Evolutionary conservation across 75 land plant genomes (phyloP), one percentile per base, ranked within the genome.

Genomic region (Gnetum montanum): DNA sequence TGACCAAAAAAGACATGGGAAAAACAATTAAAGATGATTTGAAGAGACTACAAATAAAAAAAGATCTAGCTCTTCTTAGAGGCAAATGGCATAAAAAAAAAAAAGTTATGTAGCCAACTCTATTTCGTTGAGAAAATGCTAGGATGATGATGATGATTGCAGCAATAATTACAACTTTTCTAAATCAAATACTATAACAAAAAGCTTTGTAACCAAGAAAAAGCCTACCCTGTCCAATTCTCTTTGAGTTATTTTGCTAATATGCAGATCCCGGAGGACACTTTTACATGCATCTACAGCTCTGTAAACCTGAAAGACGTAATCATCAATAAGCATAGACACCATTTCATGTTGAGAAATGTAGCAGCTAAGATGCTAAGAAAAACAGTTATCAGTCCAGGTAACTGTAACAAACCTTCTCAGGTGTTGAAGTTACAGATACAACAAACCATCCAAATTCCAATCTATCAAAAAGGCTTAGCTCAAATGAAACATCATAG

Each of bases 261-360:
- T 70, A 29, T 80, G 81, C 13, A 95, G 60, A 35, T 86, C 83
- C 69, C 93, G 68, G 10, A 95, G 82, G 34, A 95, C 99, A 63
- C 70, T 79, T 62, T 91, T 72, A 66, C 97, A 95, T 40, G 99
- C 99, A 64, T 95, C 99, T 33, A 95, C 99, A 61, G 99, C 99
- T 69, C 82, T 89, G 51, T 74, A 61, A 16, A 95, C 95, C 98
- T 93, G 78, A 7, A 63, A 34, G 33, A 46, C 24, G 35, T 19
- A 64, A 27, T 6, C 13, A 18, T 23, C n/a, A n/a, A n/a, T n/a
- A 13, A 10, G n/a, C 57, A 49, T 58, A 7, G 24, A 47, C 12
- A 7, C 19, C 10, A 25, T 7, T 6, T 47, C 19, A 8, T 19
- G 6, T 47, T 47, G 19, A 47, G 24, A 47, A 6, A 8, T 6